Base-by-base conservation (phyloP, 164 flowering plant genomes). In the Dillenia turbinata region DNA sequence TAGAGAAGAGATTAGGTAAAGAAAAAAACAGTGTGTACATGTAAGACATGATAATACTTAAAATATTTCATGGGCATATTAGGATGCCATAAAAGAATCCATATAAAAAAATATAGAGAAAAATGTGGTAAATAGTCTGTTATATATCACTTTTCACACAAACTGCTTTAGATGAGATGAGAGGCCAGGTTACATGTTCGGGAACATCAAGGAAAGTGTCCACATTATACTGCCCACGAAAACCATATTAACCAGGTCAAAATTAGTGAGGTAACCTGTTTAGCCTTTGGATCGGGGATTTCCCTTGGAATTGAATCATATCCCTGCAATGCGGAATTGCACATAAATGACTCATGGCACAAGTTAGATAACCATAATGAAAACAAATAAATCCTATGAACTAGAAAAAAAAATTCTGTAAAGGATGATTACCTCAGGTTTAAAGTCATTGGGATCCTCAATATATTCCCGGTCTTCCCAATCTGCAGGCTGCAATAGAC, bases 301-400 rank as follows among this genome's bases (percentile, higher is more conserved):
- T 81, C 86, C 58, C 55, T 22, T 52, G 84, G 79, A 44, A 82
- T 80, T 45, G 75, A 77, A 66, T 81, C 88, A 76, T 84, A 78
- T 9, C 85, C 88, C 84, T 83, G 72, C 52, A 64, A 48, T 14
- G 10, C 22, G 8, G 46, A 57, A 57, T 9, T 44, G 45, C 45
- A 14, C 51, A 16, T 49, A 12, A 44, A 26, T 43, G 10, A 22
- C 6, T 8, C 6, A 24, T 12, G 58, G 26, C 55, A 48, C 13
- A 9, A 10, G 19, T 7, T 6, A 43, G 2, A 15, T 19, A 11
- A 40, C 16, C 57, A 53, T 13, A 43, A 47, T n/a, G 50, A 52
- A 63, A 45, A 53, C 8, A 57, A 9, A 9, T 10, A 10, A 16
- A 46, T 11, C n/a, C 22, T 49, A 64, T 33, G n/a, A 5, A 16